Percentiles rank a stretch among this genome's conserved stretches.
phyloP scores from a whole-genome alignment of 495 filamentous ascomycete genomes.

The Evansstolkia leycettana region DNA sequence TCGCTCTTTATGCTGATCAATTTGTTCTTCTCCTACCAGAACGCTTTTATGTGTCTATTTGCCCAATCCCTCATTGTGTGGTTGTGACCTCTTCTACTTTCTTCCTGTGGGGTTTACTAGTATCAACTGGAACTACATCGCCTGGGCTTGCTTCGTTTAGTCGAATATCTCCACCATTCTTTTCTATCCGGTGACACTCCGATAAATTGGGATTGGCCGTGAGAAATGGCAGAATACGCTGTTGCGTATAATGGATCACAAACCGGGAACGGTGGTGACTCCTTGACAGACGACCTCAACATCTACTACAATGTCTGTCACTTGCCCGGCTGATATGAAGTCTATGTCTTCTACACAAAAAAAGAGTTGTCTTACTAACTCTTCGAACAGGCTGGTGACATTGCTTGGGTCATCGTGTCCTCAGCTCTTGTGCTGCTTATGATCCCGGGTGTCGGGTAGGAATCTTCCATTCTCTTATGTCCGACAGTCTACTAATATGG shows the following conservation, averaged over 20 bases:
- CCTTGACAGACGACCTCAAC: constrained; percentile 63
- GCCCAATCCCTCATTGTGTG: too few species aligned
- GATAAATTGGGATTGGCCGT: not conserved
- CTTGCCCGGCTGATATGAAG: not conserved
- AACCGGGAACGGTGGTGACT: constrained; percentile 57
- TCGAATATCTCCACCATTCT: too few species aligned
- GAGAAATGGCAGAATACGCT: constrained; percentile 24
- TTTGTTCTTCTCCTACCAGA: not conserved
- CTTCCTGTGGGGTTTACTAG: too few species aligned
- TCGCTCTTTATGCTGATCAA: too few species aligned
- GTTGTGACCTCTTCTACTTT: too few species aligned
- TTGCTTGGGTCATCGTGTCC: constrained; percentile 80
- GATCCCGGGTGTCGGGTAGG: constrained; percentile 88
- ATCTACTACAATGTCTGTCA: constrained; percentile 63
- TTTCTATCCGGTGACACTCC: too few species aligned
- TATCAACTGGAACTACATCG: too few species aligned
- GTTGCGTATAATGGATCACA: constrained; percentile 52
- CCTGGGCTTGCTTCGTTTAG: too few species aligned
- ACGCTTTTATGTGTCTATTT: too few species aligned
- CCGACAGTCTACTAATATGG: too few species aligned
- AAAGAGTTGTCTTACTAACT: constrained; percentile 7
- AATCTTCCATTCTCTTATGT: too few species aligned
- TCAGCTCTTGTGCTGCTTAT: constrained; percentile 91
- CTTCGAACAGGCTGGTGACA: constrained; percentile 59
- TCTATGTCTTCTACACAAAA: too few species aligned